Evolutionary conservation across 495 filamentous ascomycete genomes (phyloP).

Genomic region (Pseudomonodictys pantanalensis): DNA sequence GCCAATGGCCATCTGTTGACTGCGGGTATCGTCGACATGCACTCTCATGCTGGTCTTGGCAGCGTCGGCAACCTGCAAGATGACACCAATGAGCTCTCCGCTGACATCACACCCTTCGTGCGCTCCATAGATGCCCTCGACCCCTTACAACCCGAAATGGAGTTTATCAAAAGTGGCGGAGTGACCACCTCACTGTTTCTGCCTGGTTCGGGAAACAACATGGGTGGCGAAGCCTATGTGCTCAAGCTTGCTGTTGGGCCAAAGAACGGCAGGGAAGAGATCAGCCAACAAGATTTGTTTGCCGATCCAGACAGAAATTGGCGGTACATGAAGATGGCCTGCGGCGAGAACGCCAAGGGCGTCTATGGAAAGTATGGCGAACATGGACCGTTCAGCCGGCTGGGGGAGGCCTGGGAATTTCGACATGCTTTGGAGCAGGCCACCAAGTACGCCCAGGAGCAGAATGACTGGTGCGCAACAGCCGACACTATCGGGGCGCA

Average conservation of each 20-base stretch:
- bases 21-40: conserved; percentile 65
- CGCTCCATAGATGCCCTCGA: conserved; percentile 57
- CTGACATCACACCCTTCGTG: conserved; percentile 53
- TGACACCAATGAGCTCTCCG: conserved; percentile 50
- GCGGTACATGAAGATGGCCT: conserved; percentile 70
- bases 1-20: conserved; percentile 60
- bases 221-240: conserved; percentile 63
- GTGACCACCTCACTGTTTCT: conserved; percentile 65
- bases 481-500: conserved; percentile 43
- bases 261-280: conserved; percentile 46
- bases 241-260: conserved; percentile 52
- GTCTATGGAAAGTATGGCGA: conserved; percentile 44
- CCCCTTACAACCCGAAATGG: conserved; percentile 53
- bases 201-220: conserved; percentile 63
- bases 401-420: conserved; percentile 63
- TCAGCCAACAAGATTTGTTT: conserved; percentile 49
- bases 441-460: conserved; percentile 48
- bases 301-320: conserved; percentile 47
- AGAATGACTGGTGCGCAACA: conserved; percentile 59
- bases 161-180: conserved; percentile 65
- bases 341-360: conserved; percentile 61
- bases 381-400: conserved; percentile 38
- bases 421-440: conserved; percentile 60
- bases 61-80: conserved; percentile 35
- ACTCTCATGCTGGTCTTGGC: conserved; percentile 51